phyloP scores from a whole-genome alignment of 805 yeast genomes.

The Metschnikowia gelsemii region DNA sequence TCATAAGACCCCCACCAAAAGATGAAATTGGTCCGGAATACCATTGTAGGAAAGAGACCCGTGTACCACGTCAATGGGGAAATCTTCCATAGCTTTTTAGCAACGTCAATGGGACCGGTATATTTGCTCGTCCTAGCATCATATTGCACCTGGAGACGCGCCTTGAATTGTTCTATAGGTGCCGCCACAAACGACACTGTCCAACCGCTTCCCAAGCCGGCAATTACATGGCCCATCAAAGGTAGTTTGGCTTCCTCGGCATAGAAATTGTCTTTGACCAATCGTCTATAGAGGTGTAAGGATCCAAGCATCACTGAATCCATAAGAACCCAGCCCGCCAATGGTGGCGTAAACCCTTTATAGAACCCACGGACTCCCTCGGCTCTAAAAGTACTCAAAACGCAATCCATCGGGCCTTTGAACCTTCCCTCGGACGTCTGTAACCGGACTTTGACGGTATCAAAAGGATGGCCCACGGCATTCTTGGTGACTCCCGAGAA shows the following conservation, averaged over 20 bases:
- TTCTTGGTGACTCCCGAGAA: slow-evolving; percentile 86
- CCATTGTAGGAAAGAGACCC: slow-evolving; percentile 82
- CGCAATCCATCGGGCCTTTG: slow-evolving; percentile 81
- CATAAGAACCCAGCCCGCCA: slow-evolving; percentile 92
- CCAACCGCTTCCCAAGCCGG: slow-evolving; percentile 84
- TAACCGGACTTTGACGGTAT: slow-evolving; percentile 81
- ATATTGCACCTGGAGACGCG: slow-evolving; percentile 85
- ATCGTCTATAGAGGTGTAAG: slow-evolving; percentile 69
- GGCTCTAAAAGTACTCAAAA: slow-evolving; percentile 61
- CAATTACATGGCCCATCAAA: slow-evolving; percentile 67
- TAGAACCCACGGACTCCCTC: slow-evolving; percentile 83
- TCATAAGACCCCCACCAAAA: slow-evolving; percentile 97
- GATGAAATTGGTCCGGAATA: slow-evolving; percentile 81
- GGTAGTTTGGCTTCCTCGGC: slow-evolving; percentile 65
- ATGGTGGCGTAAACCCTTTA: slow-evolving; percentile 90
- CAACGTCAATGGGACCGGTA: slow-evolving; percentile 80
- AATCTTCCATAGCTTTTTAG: slow-evolving; percentile 52
- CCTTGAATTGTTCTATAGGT: slow-evolving; percentile 87
- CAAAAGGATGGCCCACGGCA: slow-evolving; percentile 91
- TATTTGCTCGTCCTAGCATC: slow-evolving; percentile 68
- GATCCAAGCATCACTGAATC: slow-evolving; percentile 90
- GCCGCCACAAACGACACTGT: slow-evolving; percentile 96
- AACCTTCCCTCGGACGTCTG: slow-evolving; percentile 65
- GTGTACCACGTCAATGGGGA: slow-evolving; percentile 63
- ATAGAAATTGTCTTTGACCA: slow-evolving; percentile 64